These are phyloP conservation scores for Plasmodium sp. DNA, from an alignment of 169 alveolate genomes.

Conservation along the genomic window DNA sequence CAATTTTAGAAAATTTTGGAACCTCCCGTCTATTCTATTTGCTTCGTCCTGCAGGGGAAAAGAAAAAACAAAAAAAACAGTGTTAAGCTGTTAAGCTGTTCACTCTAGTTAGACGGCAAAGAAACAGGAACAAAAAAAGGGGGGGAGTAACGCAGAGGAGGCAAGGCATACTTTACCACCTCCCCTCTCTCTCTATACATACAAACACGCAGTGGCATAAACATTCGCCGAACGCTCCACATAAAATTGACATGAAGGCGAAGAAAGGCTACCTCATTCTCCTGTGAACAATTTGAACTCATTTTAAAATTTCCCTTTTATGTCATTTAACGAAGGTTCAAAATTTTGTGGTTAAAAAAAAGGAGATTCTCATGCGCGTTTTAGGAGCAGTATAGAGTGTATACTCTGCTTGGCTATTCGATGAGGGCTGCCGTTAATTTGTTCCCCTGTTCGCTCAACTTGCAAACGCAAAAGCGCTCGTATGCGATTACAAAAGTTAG, in stretches of 20 bases:
- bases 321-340: slow-evolving; percentile 39
- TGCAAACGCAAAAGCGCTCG: neutral
- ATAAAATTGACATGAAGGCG: neutral
- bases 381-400: neutral
- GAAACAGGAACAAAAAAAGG: neutral
- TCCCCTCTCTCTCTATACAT: neutral
- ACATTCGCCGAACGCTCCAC: neutral
- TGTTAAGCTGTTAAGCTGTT: neutral
- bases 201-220: neutral
- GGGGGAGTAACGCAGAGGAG: neutral
- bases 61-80: neutral
- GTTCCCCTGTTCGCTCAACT: neutral
- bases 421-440: neutral
- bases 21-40: slow-evolving; percentile 18
- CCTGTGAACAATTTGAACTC: slow-evolving; percentile 26
- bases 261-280: slow-evolving; percentile 9
- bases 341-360: neutral
- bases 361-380: neutral
- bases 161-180: neutral
- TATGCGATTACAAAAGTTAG: neutral
- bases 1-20: slow-evolving; percentile 4
- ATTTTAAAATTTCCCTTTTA: slow-evolving; percentile 6
- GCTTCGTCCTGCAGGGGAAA: neutral
- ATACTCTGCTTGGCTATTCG: neutral
- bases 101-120: neutral